Base-by-base conservation (phyloP, 129 eudicot species). In the Centrapalus pauciflorus region DNA sequence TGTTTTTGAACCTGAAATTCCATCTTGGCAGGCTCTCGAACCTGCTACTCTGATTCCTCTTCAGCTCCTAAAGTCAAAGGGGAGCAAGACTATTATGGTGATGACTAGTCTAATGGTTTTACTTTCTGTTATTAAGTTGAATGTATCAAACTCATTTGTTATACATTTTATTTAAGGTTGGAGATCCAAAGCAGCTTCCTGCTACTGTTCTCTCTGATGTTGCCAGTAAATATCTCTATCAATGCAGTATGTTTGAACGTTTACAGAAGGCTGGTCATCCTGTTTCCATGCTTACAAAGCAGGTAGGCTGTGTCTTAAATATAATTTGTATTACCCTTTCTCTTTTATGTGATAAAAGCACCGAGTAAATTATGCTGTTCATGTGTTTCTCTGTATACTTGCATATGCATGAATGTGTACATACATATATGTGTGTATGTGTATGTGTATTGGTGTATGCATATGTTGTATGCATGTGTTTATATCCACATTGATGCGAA, bases 181-280 rank as follows among this genome's bases (percentile, higher is more conserved):
- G 98, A 38, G 99, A 94, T 80, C 99, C 99, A 30, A 94, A 94
- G 80, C 99, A 94, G 92, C 99, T 94, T 76, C 97, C 99, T 56
- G 99, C 97, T 2, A 94, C 97, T 13, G 97, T 94, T 58, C 82
- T 94, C 60, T 94, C 99, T 28, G 92, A 79, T 72, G 79, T 89
- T 58, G 99, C 99, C 43, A 94, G 97, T 79, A 89, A 83, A 79
- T 94, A 84, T 54, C 71, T 79, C 62, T 94, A 81, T 48, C 93
- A 94, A 30, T 94, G 97, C 79, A 94, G 97, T 78, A 94, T 94
- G 99, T 94, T 94, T 84, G 99, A 94, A 79, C 96, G 99, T 52
- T 65, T 94, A 66, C 95, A 94, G 77, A 78, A 92, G 80, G 97
- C 95, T 68, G 97, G 94, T 59, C 87, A 89, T 81, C 97, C 94